These are phyloP conservation scores for Aspergillus neoniger DNA, from an alignment of 2,329 filamentous ascomycete species.

Conservation along the genomic window DNA sequence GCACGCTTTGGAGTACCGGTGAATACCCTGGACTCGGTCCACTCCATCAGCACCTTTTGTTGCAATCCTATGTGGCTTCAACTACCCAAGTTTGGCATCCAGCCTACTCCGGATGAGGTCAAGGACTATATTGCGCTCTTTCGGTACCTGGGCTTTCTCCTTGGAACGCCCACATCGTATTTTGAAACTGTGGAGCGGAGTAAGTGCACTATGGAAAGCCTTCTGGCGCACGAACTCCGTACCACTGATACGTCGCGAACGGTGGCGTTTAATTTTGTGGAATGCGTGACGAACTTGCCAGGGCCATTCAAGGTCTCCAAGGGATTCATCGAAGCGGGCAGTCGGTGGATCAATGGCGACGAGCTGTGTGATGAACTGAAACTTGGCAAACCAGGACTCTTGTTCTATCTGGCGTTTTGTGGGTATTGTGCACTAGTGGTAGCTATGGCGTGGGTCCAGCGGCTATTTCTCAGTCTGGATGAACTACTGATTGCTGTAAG, in stretches of 20 bases:
- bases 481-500: slow-evolving; percentile 26
- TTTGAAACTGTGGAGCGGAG: slow-evolving; percentile 59
- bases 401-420: slow-evolving; percentile 17
- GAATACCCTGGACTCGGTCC: slow-evolving; percentile 72
- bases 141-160: slow-evolving; percentile 69
- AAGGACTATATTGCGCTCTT: slow-evolving; percentile 71
- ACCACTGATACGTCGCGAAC: slow-evolving; percentile 38
- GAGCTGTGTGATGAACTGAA: slow-evolving; percentile 40
- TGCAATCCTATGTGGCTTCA: slow-evolving; percentile 65
- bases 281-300: slow-evolving; percentile 40
- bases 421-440: slow-evolving; percentile 35
- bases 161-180: slow-evolving; percentile 64
- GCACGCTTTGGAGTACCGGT: slow-evolving; percentile 64
- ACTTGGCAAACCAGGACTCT: slow-evolving; percentile 32
- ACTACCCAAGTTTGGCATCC: slow-evolving; percentile 70
- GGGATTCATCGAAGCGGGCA: slow-evolving; percentile 41
- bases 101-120: slow-evolving; percentile 60
- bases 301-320: slow-evolving; percentile 38
- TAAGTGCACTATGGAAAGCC: slow-evolving; percentile 61
- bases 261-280: slow-evolving; percentile 44
- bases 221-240: slow-evolving; percentile 33
- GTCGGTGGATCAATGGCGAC: slow-evolving; percentile 43
- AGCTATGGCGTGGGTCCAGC: slow-evolving; percentile 30
- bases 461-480: slow-evolving; percentile 29
- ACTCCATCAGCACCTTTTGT: slow-evolving; percentile 69